These are phyloP conservation scores for Stagonosporopsis rhizophila DNA, from an alignment of 2,329 filamentous ascomycete species.

Conservation along the genomic window DNA sequence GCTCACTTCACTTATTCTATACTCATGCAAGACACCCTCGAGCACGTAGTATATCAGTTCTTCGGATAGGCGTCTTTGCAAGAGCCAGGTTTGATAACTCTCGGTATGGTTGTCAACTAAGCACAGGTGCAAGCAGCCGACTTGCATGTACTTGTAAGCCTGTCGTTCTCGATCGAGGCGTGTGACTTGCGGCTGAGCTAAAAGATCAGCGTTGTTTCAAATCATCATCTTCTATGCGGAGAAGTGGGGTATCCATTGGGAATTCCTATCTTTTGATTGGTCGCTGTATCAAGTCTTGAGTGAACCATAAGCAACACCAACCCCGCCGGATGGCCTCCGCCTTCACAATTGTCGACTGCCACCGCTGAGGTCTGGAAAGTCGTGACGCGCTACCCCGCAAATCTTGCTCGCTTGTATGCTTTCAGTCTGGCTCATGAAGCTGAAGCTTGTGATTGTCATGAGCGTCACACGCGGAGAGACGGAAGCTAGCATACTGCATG, in stretches of 20 bases:
- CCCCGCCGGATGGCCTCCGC: slow-evolving; percentile 17
- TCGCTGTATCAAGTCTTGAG: neutral
- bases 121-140: slow-evolving; percentile 6
- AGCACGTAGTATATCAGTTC: too few relatives aligned
- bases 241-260: slow-evolving; percentile 2
- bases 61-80: too few relatives aligned
- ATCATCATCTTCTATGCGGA: slow-evolving; percentile 12
- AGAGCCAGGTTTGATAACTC: too few relatives aligned
- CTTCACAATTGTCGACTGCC: neutral
- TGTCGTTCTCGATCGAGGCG: slow-evolving; percentile 4
- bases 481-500: slow-evolving; percentile 9
- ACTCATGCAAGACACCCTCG: too few relatives aligned
- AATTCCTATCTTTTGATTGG: slow-evolving; percentile 8
- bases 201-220: slow-evolving; percentile 16
- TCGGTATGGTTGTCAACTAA: neutral
- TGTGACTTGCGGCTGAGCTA: slow-evolving; percentile 16
- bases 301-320: slow-evolving; percentile 11
- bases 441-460: slow-evolving; percentile 10
- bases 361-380: slow-evolving; percentile 6
- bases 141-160: slow-evolving; percentile 7
- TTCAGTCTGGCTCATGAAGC: slow-evolving; percentile 4
- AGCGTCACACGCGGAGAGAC: slow-evolving; percentile 4
- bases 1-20: too few relatives aligned
- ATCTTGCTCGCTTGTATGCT: slow-evolving; percentile 2
- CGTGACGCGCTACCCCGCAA: slow-evolving; percentile 16